Evolutionary conservation across 116 monocot species (phyloP).

Genomic region (Cymodocea nodosa): DNA sequence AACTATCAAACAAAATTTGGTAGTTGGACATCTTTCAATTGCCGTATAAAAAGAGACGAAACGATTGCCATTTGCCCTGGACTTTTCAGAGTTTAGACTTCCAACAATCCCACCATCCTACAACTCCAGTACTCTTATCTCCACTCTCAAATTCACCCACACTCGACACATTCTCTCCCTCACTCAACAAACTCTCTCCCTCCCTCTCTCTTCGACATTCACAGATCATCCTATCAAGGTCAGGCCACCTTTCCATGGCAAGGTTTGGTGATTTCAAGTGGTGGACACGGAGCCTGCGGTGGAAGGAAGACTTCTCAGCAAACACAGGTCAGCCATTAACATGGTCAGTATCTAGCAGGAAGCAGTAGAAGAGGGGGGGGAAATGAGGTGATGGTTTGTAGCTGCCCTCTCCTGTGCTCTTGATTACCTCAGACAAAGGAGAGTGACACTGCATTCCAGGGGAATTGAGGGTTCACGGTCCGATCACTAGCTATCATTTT

Average conservation of each 20-base stretch:
- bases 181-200: too few relatives aligned
- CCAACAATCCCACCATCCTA: too few relatives aligned
- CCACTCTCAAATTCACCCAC: too few relatives aligned
- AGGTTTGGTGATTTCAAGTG: neutral
- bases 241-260: neutral
- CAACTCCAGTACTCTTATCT: too few relatives aligned
- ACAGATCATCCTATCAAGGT: neutral
- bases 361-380: neutral
- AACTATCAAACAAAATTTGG: too few relatives aligned
- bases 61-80: too few relatives aligned
- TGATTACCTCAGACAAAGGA: neutral
- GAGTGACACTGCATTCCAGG: conserved; percentile 4
- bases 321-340: too few relatives aligned
- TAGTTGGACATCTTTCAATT: too few relatives aligned
- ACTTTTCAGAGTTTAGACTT: too few relatives aligned
- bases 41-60: too few relatives aligned
- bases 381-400: neutral
- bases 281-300: neutral
- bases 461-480: conserved; percentile 9
- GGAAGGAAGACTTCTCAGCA: neutral
- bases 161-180: too few relatives aligned
- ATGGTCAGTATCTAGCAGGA: neutral
- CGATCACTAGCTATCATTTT: neutral
- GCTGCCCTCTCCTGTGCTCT: conserved; percentile 2
- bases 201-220: neutral